These are phyloP conservation scores for Musa itinerans DNA, from an alignment of 176 grass and related monocot genomes.

Conservation along the genomic window DNA sequence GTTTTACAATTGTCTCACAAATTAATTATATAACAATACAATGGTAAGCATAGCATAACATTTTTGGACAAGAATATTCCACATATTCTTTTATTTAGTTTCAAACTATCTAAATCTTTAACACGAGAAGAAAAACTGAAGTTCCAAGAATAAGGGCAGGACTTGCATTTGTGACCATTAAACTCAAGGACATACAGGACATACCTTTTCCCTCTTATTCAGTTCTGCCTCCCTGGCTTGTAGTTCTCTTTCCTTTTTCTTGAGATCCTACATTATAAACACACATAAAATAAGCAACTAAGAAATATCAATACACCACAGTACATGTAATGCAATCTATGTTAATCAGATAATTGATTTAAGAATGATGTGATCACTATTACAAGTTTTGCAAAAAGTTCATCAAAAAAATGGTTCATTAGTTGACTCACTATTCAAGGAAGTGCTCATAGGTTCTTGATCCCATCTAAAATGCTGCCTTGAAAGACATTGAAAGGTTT, in stretches of 20 bases:
- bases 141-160: neutral
- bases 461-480: too few species aligned
- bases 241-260: slow-evolving; percentile 52
- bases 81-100: too few species aligned
- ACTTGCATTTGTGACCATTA: neutral
- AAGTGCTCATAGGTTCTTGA: too few species aligned
- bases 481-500: too few species aligned
- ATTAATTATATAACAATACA: too few species aligned
- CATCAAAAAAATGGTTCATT: too few species aligned
- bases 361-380: neutral
- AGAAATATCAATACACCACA: neutral
- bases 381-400: neutral
- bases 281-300: neutral
- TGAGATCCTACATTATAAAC: slow-evolving; percentile 34
- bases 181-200: neutral
- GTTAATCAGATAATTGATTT: neutral
- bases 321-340: neutral
- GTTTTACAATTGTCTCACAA: too few species aligned
- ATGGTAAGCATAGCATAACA: too few species aligned
- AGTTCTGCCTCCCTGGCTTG: slow-evolving; percentile 48
- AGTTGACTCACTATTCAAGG: too few species aligned
- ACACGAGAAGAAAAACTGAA: neutral
- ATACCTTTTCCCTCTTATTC: slow-evolving; percentile 56
- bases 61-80: too few species aligned
- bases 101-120: too few species aligned